Evolutionary conservation across 2,329 filamentous ascomycete species (phyloP), one percentile per base, ranked within the genome.

Genomic region (Penicillium sp.): DNA sequence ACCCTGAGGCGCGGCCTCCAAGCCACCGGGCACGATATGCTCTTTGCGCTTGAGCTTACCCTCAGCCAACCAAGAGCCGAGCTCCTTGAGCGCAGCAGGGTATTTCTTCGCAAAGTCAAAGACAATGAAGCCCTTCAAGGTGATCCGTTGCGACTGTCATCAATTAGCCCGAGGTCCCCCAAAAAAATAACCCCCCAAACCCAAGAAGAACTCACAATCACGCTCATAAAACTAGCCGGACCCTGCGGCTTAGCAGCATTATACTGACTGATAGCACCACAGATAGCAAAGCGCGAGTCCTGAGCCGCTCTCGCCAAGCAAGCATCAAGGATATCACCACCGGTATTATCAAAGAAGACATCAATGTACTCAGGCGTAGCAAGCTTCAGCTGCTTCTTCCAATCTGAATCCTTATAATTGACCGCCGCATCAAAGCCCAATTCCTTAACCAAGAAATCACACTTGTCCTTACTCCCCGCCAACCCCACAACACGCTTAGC

Each of bases 311-410:
- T 80, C 4, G 73, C 76, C 39, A 91, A 78, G 44, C 85, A 87
- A 60, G 84, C 72, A 67, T 91, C 86, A 31, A 91, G 78, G 53
- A 90, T 87, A 60, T 89, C 85, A 6, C 88, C 88, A 11, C 87
- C 88, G 21, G 89, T 86, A 75, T 90, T 90, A 73, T 91, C 88
- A 70, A 85, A 91, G 74, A 85, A 91, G 15, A 91, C 85, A 72
- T 89, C 85, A 55, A 87, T 88, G 60, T 80, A 79, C 60, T 82
- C 74, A 40, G 79, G 72, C 1, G 86, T 89, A 5, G 82, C 84
- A 41, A 80, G 81, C 61, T 80, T 79, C 66, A 90, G 83, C 71
- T 86, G 79, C 59, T 80, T 72, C 65, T 76, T 79, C 69, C 88
- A 90, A 55, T 85, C 82, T 15, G 76, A 62, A 44, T 81, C 81